phyloP scores from a whole-genome alignment of 306 rosid species.

The Urtica urens region DNA sequence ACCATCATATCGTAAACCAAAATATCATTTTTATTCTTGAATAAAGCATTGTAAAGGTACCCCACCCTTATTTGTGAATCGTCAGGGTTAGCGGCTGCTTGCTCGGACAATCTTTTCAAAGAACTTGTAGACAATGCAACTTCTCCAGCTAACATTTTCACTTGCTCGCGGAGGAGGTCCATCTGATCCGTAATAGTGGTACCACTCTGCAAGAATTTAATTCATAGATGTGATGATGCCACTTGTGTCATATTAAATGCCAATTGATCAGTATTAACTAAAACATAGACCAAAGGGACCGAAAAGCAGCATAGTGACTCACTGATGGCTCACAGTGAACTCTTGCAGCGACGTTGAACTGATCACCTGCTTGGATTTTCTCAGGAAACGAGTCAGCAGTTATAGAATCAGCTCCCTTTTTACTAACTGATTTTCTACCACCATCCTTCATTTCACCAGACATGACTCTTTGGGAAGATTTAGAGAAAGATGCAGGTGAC shows the following conservation, averaged over 20 bases:
- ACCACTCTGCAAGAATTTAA: constrained; percentile 39
- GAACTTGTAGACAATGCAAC: constrained; percentile 79
- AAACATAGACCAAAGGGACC: background rate
- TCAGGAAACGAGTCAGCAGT: constrained; percentile 40
- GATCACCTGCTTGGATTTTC: constrained; percentile 79
- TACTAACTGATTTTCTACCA: constrained; percentile 51
- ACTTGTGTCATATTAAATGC: background rate
- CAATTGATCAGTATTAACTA: too few species aligned
- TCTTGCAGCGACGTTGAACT: constrained; percentile 46
- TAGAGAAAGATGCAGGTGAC: constrained; percentile 53
- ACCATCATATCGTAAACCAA: constrained; percentile 18
- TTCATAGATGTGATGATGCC: background rate
- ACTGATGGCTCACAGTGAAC: constrained; percentile 50
- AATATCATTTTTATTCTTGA: constrained; percentile 12
- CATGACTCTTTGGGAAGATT: constrained; percentile 32
- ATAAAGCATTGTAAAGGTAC: constrained; percentile 12
- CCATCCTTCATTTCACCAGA: constrained; percentile 47
- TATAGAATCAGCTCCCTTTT: constrained; percentile 44
- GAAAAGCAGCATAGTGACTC: constrained; percentile 16
- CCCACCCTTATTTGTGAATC: constrained; percentile 60
- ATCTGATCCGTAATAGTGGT: constrained; percentile 74
- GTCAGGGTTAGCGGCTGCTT: constrained; percentile 50
- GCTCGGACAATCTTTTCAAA: constrained; percentile 69
- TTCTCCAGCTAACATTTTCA: constrained; percentile 84
- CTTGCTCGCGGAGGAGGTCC: constrained; percentile 85